Evolutionary conservation across 1,284 basidiomycete species (phyloP), one percentile per base, ranked within the genome.

Genomic region (Phaffia rhodozyma): DNA sequence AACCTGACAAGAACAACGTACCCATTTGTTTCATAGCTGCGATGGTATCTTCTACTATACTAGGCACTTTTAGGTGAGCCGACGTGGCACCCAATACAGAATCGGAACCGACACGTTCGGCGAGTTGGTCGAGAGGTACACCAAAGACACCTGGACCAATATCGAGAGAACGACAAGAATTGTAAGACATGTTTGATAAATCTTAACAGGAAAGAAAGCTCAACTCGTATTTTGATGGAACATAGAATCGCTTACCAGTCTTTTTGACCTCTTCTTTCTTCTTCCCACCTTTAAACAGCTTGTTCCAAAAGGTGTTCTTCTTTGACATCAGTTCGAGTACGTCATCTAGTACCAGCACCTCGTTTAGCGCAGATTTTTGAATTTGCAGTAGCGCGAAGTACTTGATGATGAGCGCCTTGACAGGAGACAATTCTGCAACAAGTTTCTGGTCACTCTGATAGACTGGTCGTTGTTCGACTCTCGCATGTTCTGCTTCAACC

Each of bases 11-110:
- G n/a, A 0, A 55, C 57, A 1, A 81, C 88, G 72, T 68, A 93
- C 91, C 94, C 94, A 97, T 97, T 76, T 97, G 93, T 73, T 89
- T 83, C 94, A 99, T 97, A 3, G 96, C 92, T 61, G 91, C 94
- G 51, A 98, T 85, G 62, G 97, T 87, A 72, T 98, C 96, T 74
- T 98, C 96, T 66, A 99, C 89, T 74, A 98, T 97, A 74, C 90
- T 96, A 7, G 94, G 94, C 32, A 99, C 86, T 68, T 91, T 82
- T 67, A 98, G 74, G 25, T 89, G 84, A 50, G 84, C 84, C 25
- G 87, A 83, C n/a, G 90, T 88, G 30, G 90, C 89, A 32, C 92
- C 92, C 61, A 91, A 83, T 27, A 69, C 66, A 27, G 93, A 97
- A 77, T 98, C 96, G 9, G 90, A 86, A 2, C 94, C 94, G 71